A percentile compares a stretch with the other conserved stretches of the same genome.
Conservation (phyloP, 108 stramenopile genomes). For the Nitzschia sp. region DNA sequence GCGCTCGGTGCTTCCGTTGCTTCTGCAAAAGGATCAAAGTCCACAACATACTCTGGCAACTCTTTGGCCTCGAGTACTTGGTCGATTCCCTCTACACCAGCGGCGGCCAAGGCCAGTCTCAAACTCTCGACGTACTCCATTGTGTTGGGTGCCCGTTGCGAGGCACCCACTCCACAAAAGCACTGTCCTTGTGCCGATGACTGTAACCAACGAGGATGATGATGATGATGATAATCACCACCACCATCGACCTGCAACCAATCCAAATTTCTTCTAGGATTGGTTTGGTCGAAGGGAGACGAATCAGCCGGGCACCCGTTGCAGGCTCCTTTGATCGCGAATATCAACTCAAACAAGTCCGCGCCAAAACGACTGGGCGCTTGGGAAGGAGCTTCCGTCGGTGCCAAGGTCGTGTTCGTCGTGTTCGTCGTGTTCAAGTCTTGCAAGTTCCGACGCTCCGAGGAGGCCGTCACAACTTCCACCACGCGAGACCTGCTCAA, state of each 20-base stretch:
- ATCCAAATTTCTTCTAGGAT: neutral
- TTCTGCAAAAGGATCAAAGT: neutral
- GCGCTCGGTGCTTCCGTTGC: neutral
- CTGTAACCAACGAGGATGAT: neutral
- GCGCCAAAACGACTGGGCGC: neutral
- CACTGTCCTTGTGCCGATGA: neutral
- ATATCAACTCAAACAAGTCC: neutral
- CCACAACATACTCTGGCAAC: neutral
- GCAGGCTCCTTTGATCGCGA: neutral
- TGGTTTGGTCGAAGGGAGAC: neutral
- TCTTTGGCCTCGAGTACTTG: neutral
- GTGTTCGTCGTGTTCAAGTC: neutral
- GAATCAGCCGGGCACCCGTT: neutral
- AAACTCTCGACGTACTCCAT: neutral
- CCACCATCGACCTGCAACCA: neutral
- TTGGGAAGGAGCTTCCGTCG: neutral
- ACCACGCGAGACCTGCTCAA: neutral
- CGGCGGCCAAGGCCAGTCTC: neutral
- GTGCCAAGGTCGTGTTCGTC: neutral
- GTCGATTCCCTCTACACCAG: neutral
- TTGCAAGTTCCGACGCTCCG: neutral
- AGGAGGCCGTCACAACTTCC: neutral
- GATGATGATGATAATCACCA: neutral
- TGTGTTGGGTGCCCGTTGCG: neutral
- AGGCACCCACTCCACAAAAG: neutral